Evolutionary conservation across 352 stramenopile species (phyloP), one percentile per base, ranked within the genome.

Genomic region (Globisporangium orthogonon): DNA sequence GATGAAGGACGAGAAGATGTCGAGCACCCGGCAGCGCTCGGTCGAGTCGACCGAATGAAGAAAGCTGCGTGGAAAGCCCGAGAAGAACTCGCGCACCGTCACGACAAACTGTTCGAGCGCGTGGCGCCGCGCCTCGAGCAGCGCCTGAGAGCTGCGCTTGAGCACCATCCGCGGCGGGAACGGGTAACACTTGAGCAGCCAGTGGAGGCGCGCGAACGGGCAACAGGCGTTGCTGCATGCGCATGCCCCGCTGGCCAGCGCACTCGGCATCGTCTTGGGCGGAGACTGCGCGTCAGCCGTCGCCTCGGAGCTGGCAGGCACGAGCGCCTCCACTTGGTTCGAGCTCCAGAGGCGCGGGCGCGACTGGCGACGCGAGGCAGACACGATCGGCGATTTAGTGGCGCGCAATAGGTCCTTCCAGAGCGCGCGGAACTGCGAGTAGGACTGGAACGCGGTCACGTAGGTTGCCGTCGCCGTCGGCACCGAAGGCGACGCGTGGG

Each of bases 351-450:
- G 45, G 2, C 54, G 50, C 30, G 44, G 33, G 11, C 64, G 48
- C 11, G 60, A 56, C 41, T 54, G 60, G 28, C 60, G 60, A 28
- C 44, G 50, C 6, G 56, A 61, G 3, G 53, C 48, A 9, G 55
- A 56, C 28, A 50, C 57, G 37, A 51, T 58, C 31, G 49, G 39
- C 41, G 50, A 50, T 54, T 74, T 76, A 4, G 76, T 87, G 18
- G 69, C 70, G 29, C 63, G 66, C 45, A 69, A 58, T 41, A 87
- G 50, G 29, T 79, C 70, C 50, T 68, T 80, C 74, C 74, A 85
- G 46, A 87, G 70, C 46, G 64, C 66, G 23, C 76, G 76, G 41
- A 87, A 87, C 56, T 87, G 67, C 0, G 74, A 85, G 64, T 85
- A 85, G 6, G 76, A 87, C 17, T 73, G 76, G 50, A 64, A 56